Conservation (phyloP, 805 yeast species). For the Schizosaccharomyces cryophilus region DNA sequence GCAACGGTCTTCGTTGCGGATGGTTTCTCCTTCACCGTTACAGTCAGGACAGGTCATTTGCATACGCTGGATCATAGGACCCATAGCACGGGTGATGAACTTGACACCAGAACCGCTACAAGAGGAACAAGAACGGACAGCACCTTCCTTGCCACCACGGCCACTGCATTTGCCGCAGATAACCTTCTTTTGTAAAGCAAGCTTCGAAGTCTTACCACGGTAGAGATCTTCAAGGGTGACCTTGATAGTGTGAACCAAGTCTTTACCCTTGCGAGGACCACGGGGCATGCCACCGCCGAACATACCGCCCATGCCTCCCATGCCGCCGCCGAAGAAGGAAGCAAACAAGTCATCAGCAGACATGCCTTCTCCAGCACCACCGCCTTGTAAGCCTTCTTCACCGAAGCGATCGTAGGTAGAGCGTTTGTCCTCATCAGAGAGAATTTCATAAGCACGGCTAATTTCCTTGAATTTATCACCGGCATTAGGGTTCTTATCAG, state of each 20-base stretch:
- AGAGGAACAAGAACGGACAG: slow-evolving; percentile 59
- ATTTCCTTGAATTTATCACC: slow-evolving; percentile 90
- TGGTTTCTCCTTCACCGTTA: slow-evolving; percentile 74
- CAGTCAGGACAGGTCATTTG: slow-evolving; percentile 85
- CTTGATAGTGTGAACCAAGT: slow-evolving; percentile 65
- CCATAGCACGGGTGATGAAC: slow-evolving; percentile 92
- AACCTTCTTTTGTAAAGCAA: slow-evolving; percentile 80
- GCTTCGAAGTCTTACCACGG: slow-evolving; percentile 80
- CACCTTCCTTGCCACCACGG: slow-evolving; percentile 82
- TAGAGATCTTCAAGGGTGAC: slow-evolving; percentile 81
- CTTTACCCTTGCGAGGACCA: slow-evolving; percentile 22
- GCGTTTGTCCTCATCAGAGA: slow-evolving; percentile 72
- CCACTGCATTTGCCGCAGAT: slow-evolving; percentile 79
- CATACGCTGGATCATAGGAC: slow-evolving; percentile 95
- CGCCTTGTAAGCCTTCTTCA: slow-evolving; percentile 69
- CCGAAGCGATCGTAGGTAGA: slow-evolving; percentile 74
- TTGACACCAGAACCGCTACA: slow-evolving; percentile 86
- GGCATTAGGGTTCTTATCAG: slow-evolving; percentile 71
- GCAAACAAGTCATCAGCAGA: slow-evolving; percentile 53
- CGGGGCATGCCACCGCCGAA: slow-evolving; percentile 13
- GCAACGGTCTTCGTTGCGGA: slow-evolving; percentile 75
- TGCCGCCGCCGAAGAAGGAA: slow-evolving; percentile 55
- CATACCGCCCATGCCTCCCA: slow-evolving; percentile 12
- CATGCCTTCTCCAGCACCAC: slow-evolving; percentile 43
- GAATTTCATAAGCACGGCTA: slow-evolving; percentile 68